Percentiles rank a stretch among this genome's conserved stretches.
Evolutionary conservation across 139 green algal species (phyloP).

Genomic region (Chlamydomonas incerta): DNA sequence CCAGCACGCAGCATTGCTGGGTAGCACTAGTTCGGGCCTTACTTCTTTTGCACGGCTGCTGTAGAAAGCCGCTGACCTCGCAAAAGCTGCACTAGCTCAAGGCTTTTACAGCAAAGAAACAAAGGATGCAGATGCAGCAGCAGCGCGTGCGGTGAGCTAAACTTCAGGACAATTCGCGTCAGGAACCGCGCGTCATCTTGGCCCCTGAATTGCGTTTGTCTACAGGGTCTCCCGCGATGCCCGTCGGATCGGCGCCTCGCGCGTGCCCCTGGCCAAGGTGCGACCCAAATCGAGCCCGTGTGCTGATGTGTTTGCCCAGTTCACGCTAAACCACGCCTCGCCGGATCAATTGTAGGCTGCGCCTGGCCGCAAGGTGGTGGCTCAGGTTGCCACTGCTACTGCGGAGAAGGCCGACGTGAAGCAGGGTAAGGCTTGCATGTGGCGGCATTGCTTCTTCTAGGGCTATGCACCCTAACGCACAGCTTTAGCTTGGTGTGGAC

Average conservation of each 20-base stretch:
- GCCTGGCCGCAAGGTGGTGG: neutral
- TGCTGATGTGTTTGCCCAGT: neutral
- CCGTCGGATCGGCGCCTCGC: neutral
- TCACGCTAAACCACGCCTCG: too few species aligned
- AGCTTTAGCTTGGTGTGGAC: neutral
- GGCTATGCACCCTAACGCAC: too few species aligned
- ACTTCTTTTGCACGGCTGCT: too few species aligned
- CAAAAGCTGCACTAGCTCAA: neutral
- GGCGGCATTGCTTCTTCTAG: constrained; percentile 3
- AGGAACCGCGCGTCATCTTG: too few species aligned
- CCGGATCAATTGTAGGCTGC: neutral
- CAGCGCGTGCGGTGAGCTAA: too few species aligned
- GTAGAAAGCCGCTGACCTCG: too few species aligned
- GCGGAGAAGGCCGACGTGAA: constrained; percentile 34
- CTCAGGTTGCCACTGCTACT: constrained; percentile 12
- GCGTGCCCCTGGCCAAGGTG: constrained; percentile 16
- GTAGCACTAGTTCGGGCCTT: too few species aligned
- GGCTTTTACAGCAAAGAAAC: too few species aligned
- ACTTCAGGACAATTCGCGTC: too few species aligned
- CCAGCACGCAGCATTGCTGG: too few species aligned
- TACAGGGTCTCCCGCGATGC: neutral
- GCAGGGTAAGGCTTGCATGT: constrained; percentile 19
- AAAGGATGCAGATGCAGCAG: constrained; percentile 25
- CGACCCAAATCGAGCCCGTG: constrained; percentile 16
- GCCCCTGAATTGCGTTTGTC: too few species aligned